Percentiles rank a stretch among this genome's conserved stretches.
These are phyloP conservation scores for Hanseniaspora pseudoguilliermondii DNA, from an alignment of 805 yeast genomes.

Conservation along the genomic window DNA sequence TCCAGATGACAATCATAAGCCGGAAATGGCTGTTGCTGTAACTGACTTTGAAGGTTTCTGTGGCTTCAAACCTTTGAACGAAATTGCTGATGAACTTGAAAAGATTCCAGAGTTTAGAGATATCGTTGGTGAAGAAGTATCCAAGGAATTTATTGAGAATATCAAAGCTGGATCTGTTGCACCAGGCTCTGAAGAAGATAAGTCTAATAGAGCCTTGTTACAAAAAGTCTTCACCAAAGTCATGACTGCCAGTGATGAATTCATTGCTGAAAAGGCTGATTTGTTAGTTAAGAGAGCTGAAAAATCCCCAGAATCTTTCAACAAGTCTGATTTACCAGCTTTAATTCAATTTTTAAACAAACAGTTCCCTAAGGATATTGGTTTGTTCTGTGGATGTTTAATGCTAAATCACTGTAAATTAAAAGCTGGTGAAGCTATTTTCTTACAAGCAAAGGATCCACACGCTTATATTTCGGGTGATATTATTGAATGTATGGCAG, in stretches of 20 bases:
- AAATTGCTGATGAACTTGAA: slow-evolving; percentile 55
- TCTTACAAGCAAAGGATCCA: slow-evolving; percentile 91
- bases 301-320: slow-evolving; percentile 44
- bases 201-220: slow-evolving; percentile 48
- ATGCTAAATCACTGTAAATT: slow-evolving; percentile 78
- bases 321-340: slow-evolving; percentile 44
- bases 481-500: slow-evolving; percentile 99
- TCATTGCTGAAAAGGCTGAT: slow-evolving; percentile 45
- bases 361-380: slow-evolving; percentile 89
- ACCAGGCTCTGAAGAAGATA: slow-evolving; percentile 42
- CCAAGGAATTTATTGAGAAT: slow-evolving; percentile 40
- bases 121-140: slow-evolving; percentile 52
- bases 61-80: slow-evolving; percentile 84
- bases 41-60: slow-evolving; percentile 96
- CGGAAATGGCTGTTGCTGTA: slow-evolving; percentile 98
- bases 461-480: slow-evolving; percentile 97
- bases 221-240: slow-evolving; percentile 67
- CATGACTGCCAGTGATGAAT: slow-evolving; percentile 67
- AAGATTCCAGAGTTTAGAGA: slow-evolving; percentile 65
- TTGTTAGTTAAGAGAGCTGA: slow-evolving; percentile 54
- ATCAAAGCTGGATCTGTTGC: slow-evolving; percentile 32
- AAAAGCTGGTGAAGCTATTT: slow-evolving; percentile 88
- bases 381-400: slow-evolving; percentile 90
- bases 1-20: slow-evolving; percentile 97
- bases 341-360: slow-evolving; percentile 63